Conservation (phyloP, 2,329 filamentous ascomycete genomes). For the Ophiosphaerella korrae region DNA sequence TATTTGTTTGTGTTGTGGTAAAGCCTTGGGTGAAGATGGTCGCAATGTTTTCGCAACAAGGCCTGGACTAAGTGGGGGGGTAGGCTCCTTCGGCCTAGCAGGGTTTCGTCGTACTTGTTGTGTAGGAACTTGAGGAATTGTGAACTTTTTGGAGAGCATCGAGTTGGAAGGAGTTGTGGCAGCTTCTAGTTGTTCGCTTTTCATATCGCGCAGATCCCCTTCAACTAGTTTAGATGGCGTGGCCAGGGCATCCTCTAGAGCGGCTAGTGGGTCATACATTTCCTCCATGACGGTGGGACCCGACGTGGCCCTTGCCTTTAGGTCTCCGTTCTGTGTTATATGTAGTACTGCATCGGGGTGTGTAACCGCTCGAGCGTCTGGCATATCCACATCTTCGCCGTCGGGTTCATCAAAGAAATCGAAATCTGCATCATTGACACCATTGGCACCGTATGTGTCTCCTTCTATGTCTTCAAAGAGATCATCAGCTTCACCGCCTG, state of each 20-base stretch:
- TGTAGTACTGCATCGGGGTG: conserved; percentile 13
- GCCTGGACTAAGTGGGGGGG: conserved; percentile 49
- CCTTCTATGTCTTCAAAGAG: conserved; percentile 69
- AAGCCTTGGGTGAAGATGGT: conserved; percentile 40
- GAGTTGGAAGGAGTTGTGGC: background rate
- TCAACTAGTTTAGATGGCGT: conserved; percentile 7
- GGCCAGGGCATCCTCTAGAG: conserved; percentile 36
- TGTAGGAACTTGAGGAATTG: background rate
- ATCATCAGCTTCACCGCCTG: conserved; percentile 53
- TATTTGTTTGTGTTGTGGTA: conserved; percentile 4
- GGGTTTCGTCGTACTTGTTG: background rate
- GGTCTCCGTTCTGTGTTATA: background rate
- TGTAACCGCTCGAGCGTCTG: conserved; percentile 28
- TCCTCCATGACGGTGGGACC: conserved; percentile 28
- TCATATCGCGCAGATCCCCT: conserved; percentile 1
- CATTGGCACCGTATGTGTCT: conserved; percentile 73
- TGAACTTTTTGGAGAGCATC: background rate
- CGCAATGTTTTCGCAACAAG: conserved; percentile 55
- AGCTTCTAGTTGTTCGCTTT: conserved; percentile 4
- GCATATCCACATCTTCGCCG: conserved; percentile 45
- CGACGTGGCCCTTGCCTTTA: background rate
- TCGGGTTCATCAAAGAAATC: conserved; percentile 76
- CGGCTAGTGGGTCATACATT: conserved; percentile 31
- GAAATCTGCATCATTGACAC: conserved; percentile 83
- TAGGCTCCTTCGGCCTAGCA: conserved; percentile 23